Base-by-base conservation (phyloP, 768 basidiomycete species). In the Kwoniella pini region DNA sequence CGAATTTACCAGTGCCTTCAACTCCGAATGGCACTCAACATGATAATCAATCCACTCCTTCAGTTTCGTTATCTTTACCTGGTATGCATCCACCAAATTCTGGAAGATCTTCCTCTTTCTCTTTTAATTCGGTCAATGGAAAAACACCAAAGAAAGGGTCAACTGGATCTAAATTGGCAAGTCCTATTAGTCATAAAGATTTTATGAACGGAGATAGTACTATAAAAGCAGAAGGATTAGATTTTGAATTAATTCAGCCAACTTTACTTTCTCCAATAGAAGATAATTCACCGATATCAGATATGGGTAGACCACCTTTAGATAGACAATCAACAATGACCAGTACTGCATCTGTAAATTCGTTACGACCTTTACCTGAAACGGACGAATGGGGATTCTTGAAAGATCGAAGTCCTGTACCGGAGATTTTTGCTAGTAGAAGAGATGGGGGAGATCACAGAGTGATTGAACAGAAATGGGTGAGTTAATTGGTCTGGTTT, bases 341-440 rank as follows among this genome's bases (percentile, higher is more conserved):
- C 9, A 30, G 31, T 21, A 22, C 28, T 15, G 39, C 22, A 13
- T 61, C 59, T 0, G 38, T 31, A 17, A 40, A 31, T 13, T 54
- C 52, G 15, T 36, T 61, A 1, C 54, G 60, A 44, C 54, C 57
- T 27, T 53, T 74, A 43, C 57, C 65, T 1, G 70, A 75, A 54
- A 75, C 73, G 27, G 74, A 77, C 43, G 72, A 74, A 40, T 77
- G 74, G 70, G 76, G 76, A 1, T 77, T 75, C 48, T 30, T 74
- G 21, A 71, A 69, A 45, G 69, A 69, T 22, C 45, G 57, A 28
- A 70, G 67, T 42, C 71, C 70, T 7, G 67, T 66, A 19, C 76
- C 76, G 17, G 68, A 72, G 58, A 72, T 74, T 13, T 75, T 74
- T 54, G 45, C 54, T 31, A 56, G 56, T 2, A 54, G 66, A 27